A percentile compares a stretch with the other conserved stretches of the same genome.
phyloP scores from a whole-genome alignment of 1,139 yeast genomes.

The Wickerhamomyces sp. region DNA sequence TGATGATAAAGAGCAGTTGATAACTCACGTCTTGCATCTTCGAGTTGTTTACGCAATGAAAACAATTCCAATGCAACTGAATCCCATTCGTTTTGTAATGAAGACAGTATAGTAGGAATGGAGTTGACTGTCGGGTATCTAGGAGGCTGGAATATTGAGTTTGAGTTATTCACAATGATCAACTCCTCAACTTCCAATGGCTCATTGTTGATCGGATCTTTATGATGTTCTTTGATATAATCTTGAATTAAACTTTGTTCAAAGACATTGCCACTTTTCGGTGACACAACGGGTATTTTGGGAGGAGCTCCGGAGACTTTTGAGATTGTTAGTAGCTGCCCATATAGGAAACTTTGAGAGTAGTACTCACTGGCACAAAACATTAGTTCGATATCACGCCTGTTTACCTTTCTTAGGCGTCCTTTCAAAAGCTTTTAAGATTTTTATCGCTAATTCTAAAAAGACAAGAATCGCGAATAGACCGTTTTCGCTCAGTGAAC shows the following conservation, averaged over 20 bases:
- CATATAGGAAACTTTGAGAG: not conserved
- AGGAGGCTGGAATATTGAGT: slow-evolving; percentile 35
- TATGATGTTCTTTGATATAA: slow-evolving; percentile 59
- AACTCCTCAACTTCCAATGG: slow-evolving; percentile 57
- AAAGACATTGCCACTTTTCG: slow-evolving; percentile 66
- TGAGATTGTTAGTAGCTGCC: slow-evolving; percentile 7
- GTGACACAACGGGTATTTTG: slow-evolving; percentile 67
- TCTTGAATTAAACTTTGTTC: slow-evolving; percentile 58
- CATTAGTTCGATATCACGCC: slow-evolving; percentile 2
- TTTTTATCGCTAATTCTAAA: not conserved
- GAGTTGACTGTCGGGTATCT: slow-evolving; percentile 53
- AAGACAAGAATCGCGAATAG: not conserved
- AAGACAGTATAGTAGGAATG: slow-evolving; percentile 69
- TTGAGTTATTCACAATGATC: slow-evolving; percentile 35
- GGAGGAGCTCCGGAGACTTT: slow-evolving; percentile 66
- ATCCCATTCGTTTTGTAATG: slow-evolving; percentile 89
- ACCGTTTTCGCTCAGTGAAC: too few relatives aligned
- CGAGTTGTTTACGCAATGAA: slow-evolving; percentile 67
- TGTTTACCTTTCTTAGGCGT: not conserved
- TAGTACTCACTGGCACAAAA: slow-evolving; percentile 27
- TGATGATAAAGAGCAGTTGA: slow-evolving; percentile 75
- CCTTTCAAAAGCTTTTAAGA: too few relatives aligned
- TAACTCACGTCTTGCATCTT: slow-evolving; percentile 62
- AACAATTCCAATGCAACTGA: slow-evolving; percentile 78
- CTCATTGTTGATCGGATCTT: slow-evolving; percentile 73